Percentiles rank a stretch among this genome's conserved stretches.
Conservation (phyloP, 164 flowering plant species). For the Santalum album region DNA sequence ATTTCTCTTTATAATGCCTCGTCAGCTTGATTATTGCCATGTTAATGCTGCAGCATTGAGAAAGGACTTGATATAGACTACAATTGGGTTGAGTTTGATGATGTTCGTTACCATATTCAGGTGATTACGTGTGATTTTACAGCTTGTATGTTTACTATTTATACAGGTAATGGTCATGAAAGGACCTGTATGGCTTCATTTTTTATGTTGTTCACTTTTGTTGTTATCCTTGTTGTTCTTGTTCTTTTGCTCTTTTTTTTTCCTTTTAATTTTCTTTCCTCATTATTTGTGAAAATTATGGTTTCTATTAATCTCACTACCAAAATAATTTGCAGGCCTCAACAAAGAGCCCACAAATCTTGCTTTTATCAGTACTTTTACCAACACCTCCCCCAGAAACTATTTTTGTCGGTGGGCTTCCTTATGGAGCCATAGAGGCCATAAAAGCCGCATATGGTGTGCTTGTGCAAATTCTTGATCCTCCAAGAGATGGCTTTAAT, state of each 20-base stretch:
- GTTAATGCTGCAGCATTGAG: constrained; percentile 56
- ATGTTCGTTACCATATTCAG: constrained; percentile 87
- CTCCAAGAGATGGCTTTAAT: constrained; percentile 92
- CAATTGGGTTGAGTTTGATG: constrained; percentile 86
- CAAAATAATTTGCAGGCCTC: constrained; percentile 47
- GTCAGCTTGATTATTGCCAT: constrained; percentile 1
- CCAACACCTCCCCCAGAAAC: constrained; percentile 89
- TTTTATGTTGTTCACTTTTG: too few species aligned
- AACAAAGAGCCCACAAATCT: constrained; percentile 60
- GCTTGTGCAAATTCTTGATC: constrained; percentile 86
- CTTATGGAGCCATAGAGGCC: constrained; percentile 90
- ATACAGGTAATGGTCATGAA: too few species aligned
- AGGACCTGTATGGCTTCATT: too few species aligned
- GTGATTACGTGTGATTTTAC: constrained; percentile 21
- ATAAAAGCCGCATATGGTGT: constrained; percentile 71
- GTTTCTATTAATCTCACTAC: neutral
- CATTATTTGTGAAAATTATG: neutral
- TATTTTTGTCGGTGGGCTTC: constrained; percentile 70
- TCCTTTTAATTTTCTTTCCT: too few species aligned
- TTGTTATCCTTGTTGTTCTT: too few species aligned
- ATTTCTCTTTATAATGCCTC: neutral
- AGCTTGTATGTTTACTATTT: neutral
- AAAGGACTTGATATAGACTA: constrained; percentile 83
- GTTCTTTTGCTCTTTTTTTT: too few species aligned
- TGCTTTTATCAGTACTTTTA: constrained; percentile 65